Evolutionary conservation across 768 basidiomycete species (phyloP), one percentile per base, ranked within the genome.

Genomic region (Phylloporus arenicola): DNA sequence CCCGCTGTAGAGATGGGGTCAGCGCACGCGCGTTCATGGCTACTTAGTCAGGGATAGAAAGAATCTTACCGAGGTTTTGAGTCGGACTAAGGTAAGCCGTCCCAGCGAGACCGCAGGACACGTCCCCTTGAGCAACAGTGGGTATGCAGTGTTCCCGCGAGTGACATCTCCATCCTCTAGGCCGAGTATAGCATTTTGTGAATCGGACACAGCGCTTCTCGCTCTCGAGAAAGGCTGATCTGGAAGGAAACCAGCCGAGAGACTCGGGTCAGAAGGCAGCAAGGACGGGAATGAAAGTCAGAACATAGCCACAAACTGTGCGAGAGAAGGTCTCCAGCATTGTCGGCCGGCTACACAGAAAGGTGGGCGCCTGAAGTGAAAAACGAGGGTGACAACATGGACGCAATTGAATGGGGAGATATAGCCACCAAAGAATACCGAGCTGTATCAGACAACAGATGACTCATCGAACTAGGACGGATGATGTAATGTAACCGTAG

Each of bases 291-390:
- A 80, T 76, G 9, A 75, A 74, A 14, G 75, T 69, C 4, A 79
- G 81, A 8, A 80, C 75, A 47, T 82, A 82, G 53, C 69, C 72
- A 40, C 79, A 75, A 24, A 82, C 68, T 10, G 79, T 73, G 17
- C 75, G 75, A 10, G 80, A 77, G 54, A 82, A 70, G 22, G 69
- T 70, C 62, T 79, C 77, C n/a, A 81, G 68, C 49, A 76, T 71
- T 0, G 77, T 73, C 9, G 74, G 74, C 52, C 71, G 75, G 17
- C 78, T 79, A 59, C 30, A 54, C 42, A 17, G 14, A 17, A 34
- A 22, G 38, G 17, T 5, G 4, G 29, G 29, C 29, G 29, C 6
- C 29, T 30, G 29, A 30, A 7, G 24, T 30, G 6, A 30, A 30
- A 7, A 30, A 30, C 29, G 29, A 30, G 29, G 29, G 29, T 30